Percentiles rank a stretch among this genome's conserved stretches.
Evolutionary conservation across 345 rosid genomes (phyloP).

Genomic region (Rubroshorea leprosula): DNA sequence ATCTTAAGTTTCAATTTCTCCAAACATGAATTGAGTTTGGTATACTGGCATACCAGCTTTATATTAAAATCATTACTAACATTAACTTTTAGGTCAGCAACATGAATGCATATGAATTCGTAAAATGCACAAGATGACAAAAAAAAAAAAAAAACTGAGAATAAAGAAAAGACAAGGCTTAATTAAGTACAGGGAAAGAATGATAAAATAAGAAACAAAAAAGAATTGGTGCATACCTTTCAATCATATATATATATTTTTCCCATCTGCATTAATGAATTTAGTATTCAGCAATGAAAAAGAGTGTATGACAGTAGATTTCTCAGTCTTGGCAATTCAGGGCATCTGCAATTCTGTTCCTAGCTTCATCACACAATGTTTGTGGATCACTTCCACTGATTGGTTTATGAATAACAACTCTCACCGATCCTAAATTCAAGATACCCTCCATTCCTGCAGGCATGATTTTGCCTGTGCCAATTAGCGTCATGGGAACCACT

Average conservation of each 20-base stretch:
- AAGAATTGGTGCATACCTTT: constrained; percentile 11
- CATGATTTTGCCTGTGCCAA: constrained; percentile 94
- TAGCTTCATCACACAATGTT: constrained; percentile 55
- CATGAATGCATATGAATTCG: no score
- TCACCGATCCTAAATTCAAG: constrained; percentile 58
- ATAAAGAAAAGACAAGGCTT: background rate
- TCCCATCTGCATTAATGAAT: constrained; percentile 3
- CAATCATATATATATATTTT: background rate
- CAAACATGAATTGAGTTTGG: no score
- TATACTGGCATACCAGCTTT: no score
- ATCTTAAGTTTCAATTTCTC: no score
- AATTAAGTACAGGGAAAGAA: background rate
- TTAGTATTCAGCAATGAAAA: background rate
- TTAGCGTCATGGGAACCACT: constrained; percentile 71
- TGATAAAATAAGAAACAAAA: background rate
- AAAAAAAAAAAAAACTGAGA: no score
- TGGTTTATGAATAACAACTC: constrained; percentile 69
- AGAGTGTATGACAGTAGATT: background rate
- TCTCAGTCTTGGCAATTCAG: constrained; percentile 32
- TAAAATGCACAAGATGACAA: no score
- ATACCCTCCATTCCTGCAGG: constrained; percentile 79
- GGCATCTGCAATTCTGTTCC: constrained; percentile 46
- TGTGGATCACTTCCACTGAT: constrained; percentile 60
- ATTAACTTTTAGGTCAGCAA: no score
- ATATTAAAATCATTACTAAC: no score